These are phyloP conservation scores for Barnettozyma sucrosica DNA, from an alignment of 805 yeast genomes.

Conservation along the genomic window DNA sequence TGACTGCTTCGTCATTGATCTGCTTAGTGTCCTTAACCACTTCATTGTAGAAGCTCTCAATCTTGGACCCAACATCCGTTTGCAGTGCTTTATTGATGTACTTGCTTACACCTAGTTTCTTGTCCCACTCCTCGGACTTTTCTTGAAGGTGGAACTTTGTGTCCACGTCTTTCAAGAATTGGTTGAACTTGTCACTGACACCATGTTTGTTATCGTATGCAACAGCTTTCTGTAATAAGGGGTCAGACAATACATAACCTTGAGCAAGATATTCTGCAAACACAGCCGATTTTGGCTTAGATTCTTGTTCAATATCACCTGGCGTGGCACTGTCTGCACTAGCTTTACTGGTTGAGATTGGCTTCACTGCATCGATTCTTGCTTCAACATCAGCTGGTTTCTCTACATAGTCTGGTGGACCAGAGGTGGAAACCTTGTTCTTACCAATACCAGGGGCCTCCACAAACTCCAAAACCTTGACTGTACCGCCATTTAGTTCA, in stretches of 20 bases:
- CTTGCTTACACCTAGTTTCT: conserved; percentile 27
- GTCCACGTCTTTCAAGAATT: conserved; percentile 51
- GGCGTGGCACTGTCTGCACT: conserved; percentile 6
- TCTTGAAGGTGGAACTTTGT: conserved; percentile 41
- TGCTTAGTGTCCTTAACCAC: conserved; percentile 51
- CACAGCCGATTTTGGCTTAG: conserved; percentile 69
- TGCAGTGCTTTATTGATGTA: conserved; percentile 32
- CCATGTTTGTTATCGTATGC: conserved; percentile 64
- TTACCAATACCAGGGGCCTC: conserved; percentile 21
- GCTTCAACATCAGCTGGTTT: conserved; percentile 6
- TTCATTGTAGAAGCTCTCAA: conserved; percentile 54
- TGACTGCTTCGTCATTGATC: conserved; percentile 68
- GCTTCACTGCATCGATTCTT: not conserved
- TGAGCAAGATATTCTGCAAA: conserved; percentile 69
- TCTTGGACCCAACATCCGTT: conserved; percentile 45
- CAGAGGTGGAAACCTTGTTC: conserved; percentile 4
- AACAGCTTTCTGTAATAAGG: conserved; percentile 52
- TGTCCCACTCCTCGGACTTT: conserved; percentile 27
- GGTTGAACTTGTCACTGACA: conserved; percentile 46
- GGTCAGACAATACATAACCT: conserved; percentile 67
- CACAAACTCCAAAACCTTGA: conserved; percentile 35
- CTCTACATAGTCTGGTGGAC: conserved; percentile 12
- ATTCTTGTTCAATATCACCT: conserved; percentile 62
- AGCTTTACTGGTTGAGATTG: not conserved
- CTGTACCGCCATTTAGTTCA: conserved; percentile 55